These are phyloP conservation scores for Talaromyces verruculosus DNA, from an alignment of 2,329 filamentous ascomycete genomes.

Conservation along the genomic window DNA sequence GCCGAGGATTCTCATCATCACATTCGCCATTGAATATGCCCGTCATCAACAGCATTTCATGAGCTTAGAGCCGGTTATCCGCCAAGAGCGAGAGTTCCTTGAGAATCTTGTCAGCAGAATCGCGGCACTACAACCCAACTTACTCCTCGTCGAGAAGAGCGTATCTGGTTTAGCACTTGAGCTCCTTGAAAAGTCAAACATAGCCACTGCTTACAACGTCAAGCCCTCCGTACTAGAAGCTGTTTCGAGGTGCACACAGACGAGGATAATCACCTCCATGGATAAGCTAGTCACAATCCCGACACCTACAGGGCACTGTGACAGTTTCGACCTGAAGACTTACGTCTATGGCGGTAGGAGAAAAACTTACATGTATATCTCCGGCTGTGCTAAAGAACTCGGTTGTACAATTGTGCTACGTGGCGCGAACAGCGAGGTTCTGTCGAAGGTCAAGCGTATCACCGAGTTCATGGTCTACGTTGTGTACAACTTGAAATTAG, in stretches of 20 bases:
- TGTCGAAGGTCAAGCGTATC: slow-evolving; percentile 83
- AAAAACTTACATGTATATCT: slow-evolving; percentile 95
- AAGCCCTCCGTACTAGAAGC: slow-evolving; percentile 95
- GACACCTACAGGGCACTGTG: slow-evolving; percentile 74
- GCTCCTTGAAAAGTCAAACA: slow-evolving; percentile 81
- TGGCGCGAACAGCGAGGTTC: slow-evolving; percentile 68
- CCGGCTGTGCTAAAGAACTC: slow-evolving; percentile 82
- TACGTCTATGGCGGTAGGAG: slow-evolving; percentile 82
- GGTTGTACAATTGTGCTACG: slow-evolving; percentile 93
- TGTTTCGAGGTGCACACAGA: slow-evolving; percentile 87
- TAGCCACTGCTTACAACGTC: slow-evolving; percentile 94
- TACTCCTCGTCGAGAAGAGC: slow-evolving; percentile 88
- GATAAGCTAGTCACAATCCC: slow-evolving; percentile 82
- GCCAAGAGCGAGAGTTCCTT: slow-evolving; percentile 92
- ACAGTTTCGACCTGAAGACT: slow-evolving; percentile 91
- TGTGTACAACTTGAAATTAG: slow-evolving; percentile 93
- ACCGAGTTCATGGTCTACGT: slow-evolving; percentile 99
- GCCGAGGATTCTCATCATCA: slow-evolving; percentile 86
- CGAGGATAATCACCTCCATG: slow-evolving; percentile 88
- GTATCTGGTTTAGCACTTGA: slow-evolving; percentile 89
- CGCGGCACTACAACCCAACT: slow-evolving; percentile 75
- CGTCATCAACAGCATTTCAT: slow-evolving; percentile 93
- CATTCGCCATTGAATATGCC: slow-evolving; percentile 94
- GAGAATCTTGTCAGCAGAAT: slow-evolving; percentile 90
- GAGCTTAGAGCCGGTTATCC: slow-evolving; percentile 94